A percentile compares a stretch with the other conserved stretches of the same genome.
These are phyloP conservation scores for Boletus bicolor DNA, from an alignment of 768 basidiomycete genomes.

Conservation along the genomic window DNA sequence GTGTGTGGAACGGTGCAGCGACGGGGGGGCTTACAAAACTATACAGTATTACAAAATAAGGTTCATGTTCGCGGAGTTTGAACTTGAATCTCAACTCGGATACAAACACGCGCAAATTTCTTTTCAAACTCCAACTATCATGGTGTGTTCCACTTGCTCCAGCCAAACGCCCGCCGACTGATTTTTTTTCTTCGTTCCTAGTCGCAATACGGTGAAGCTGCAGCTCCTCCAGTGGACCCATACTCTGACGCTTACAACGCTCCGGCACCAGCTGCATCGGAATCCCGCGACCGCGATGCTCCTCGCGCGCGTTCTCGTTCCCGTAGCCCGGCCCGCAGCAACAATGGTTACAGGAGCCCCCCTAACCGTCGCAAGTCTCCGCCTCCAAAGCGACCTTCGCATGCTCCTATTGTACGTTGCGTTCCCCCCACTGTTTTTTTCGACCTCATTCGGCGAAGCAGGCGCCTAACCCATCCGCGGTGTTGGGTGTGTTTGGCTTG, in stretches of 20 bases:
- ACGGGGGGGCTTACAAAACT: constrained; percentile 65
- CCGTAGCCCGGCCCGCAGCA: constrained; percentile 57
- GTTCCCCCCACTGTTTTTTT: constrained; percentile 3
- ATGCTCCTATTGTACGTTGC: constrained; percentile 69
- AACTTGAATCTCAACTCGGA: constrained; percentile 30
- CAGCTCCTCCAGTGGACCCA: constrained; percentile 64
- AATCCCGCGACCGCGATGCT: constrained; percentile 53
- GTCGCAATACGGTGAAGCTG: constrained; percentile 63
- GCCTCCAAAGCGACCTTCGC: constrained; percentile 58
- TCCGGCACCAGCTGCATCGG: constrained; percentile 46
- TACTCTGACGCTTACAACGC: constrained; percentile 82
- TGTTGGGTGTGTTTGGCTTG: constrained; percentile 97
- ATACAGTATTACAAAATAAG: constrained; percentile 47
- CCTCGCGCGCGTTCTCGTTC: constrained; percentile 72
- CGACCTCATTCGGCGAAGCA: constrained; percentile 46
- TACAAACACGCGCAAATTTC: constrained; percentile 45
- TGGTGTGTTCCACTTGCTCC: constrained; percentile 44
- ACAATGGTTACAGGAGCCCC: constrained; percentile 58
- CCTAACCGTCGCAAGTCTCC: constrained; percentile 55
- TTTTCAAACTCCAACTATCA: constrained; percentile 57
- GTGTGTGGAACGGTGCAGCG: constrained; percentile 34
- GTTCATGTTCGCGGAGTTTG: constrained; percentile 33
- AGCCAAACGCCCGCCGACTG: background rate
- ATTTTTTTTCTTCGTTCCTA: constrained; percentile 8
- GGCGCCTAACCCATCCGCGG: constrained; percentile 84